Evolutionary conservation across 2,329 filamentous ascomycete genomes (phyloP), one percentile per base, ranked within the genome.

Genomic region (Microcyclosporella mali): DNA sequence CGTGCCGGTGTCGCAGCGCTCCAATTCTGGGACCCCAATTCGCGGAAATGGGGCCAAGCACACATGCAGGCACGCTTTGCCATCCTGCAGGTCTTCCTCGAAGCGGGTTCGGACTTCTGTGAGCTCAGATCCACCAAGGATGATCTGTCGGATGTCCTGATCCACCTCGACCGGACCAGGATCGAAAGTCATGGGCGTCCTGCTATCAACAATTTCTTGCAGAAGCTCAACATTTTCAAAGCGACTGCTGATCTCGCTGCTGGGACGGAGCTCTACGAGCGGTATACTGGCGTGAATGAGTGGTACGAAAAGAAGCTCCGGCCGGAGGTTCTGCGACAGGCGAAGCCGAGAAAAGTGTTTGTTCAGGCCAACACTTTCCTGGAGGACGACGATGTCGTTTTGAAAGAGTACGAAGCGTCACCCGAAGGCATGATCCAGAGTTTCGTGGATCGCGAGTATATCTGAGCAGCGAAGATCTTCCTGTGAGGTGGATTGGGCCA

Each of bases 21-120:
- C 16, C 90, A 97, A 25, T 88, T 92, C 74, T 97, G 88, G 88
- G 88, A 95, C 59, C 88, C 88, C 4, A 89, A 89, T 70, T 82
- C 77, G 56, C 75, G 81, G 53, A 95, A 94, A 70, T 95, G 89
- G 89, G 89, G 89, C 7, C 89, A 95, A 66, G 50, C 56, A 25
- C 49, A 55, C 14, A 51, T 53, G 52, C 43, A 49, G 41, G 43
- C 44, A 16, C 84, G 89, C 9, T 95, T 88, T 69, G 86, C 84
- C 39, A 95, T 95, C 57, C 71, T 95, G 31, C 80, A 78, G 41
- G 89, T 81, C 56, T 89, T 95, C 75, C 75, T 95, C 14, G 78
- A 85, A 54, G 89, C 88, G 1, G 87, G 84, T n/a, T 78, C 85
- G 43, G 82, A 85, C 58, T 95, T 95, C 66, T 90, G 88, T 70